Evolutionary conservation across 225 moss, liverwort and hornwort genomes (phyloP), one percentile per base, ranked within the genome.

Genomic region (Takakia lepidozioides): DNA sequence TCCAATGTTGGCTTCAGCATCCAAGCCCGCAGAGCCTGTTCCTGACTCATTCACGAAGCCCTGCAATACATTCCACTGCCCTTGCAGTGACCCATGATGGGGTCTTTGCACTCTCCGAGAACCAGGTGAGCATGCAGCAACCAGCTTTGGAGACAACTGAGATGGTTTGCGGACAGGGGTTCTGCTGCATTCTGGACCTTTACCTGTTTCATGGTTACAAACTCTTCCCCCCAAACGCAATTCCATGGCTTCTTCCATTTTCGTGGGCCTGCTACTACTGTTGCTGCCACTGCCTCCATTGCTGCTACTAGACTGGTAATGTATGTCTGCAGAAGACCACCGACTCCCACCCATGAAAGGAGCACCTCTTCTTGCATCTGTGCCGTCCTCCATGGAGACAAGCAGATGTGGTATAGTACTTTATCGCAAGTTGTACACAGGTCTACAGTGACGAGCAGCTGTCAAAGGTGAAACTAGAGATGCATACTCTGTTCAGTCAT

Each of bases 181-280:
- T 68, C 81, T 72, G 46, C 81, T 78, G 69, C 59, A 85, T 49
- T 88, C 89, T 32, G 80, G 74, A 38, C 71, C 82, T 65, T 80
- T 85, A 21, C 82, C 80, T 50, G 58, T 29, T 20, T 83, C 85
- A 29, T 68, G 82, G 43, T 61, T 74, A 48, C 59, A 49, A 38
- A 29, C 70, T 38, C 74, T 36, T 2, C 63, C 72, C n/a, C n/a
- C n/a, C 40, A 74, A 72, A 22, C 81, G 82, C 14, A 78, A 71
- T 41, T 82, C 88, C 11, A 73, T 76, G 36, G 78, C 62, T 48
- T 88, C 85, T 43, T 84, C 84, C 53, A 82, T 82, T 25, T 69
- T 70, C 29, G 39, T 55, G 24, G 66, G 42, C 38, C 78, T 75
- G 19, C 73, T 59, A 24, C 57, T 75, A 53, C 38, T 75, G 62